phyloP scores from a whole-genome alignment of 2,329 filamentous ascomycete species.

The Trichocomaceae sp. region DNA sequence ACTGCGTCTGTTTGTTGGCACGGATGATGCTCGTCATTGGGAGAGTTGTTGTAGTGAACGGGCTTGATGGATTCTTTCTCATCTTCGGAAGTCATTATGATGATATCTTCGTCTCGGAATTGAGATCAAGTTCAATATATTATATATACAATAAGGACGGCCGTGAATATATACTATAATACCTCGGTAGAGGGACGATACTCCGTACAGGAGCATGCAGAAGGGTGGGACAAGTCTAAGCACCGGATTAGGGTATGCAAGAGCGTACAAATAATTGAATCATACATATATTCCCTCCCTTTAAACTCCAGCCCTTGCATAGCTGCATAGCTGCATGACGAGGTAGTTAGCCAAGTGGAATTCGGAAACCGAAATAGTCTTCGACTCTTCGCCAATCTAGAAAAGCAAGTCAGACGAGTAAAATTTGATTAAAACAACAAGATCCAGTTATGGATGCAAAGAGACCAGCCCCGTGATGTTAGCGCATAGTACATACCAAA shows the following conservation, averaged over 20 bases:
- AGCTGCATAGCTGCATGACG: not conserved
- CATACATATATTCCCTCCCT: not conserved
- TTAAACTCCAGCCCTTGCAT: not conserved
- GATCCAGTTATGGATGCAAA: not conserved
- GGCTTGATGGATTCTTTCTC: slow-evolving; percentile 8
- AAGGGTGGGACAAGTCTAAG: not conserved
- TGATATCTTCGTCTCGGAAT: not conserved
- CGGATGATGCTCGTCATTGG: too few species aligned
- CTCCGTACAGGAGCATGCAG: not conserved
- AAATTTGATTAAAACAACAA: not conserved
- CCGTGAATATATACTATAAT: not conserved
- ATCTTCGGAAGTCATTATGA: slow-evolving; percentile 9
- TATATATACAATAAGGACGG: not conserved
- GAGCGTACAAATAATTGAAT: not conserved
- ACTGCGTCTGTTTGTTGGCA: not conserved
- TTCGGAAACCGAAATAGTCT: too few species aligned
- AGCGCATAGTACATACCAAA: not conserved
- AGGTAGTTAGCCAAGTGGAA: not conserved
- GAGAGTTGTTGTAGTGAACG: slow-evolving; percentile 2
- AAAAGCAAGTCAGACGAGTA: not conserved
- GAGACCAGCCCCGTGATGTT: not conserved
- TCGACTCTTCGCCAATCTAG: too few species aligned
- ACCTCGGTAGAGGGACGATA: not conserved
- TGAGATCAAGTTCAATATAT: not conserved
- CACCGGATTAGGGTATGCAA: not conserved